phyloP scores from a whole-genome alignment of 2,329 filamentous ascomycete species.

The Botryosphaeria agaves region DNA sequence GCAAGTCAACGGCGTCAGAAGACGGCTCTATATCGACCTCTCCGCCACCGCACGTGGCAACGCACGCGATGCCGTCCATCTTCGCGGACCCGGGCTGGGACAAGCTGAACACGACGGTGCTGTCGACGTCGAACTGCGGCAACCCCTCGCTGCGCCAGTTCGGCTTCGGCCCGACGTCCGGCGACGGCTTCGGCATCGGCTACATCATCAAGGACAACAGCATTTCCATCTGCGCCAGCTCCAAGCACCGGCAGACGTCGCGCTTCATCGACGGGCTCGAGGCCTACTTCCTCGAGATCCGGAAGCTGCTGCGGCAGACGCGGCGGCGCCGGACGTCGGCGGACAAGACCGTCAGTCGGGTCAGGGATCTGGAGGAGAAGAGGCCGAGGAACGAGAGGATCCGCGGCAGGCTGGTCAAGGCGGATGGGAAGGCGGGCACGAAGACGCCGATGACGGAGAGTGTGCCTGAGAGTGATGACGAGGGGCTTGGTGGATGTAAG shows the following conservation, averaged over 20 bases:
- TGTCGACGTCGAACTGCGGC: conserved; percentile 97
- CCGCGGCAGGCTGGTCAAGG: conserved; percentile 50
- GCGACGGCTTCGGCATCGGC: conserved; percentile 89
- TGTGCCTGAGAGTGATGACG: conserved; percentile 59
- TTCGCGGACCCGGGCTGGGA: conserved; percentile 90
- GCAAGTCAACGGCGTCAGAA: conserved; percentile 30
- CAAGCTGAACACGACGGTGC: conserved; percentile 80
- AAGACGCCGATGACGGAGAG: conserved; percentile 53
- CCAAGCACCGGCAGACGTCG: conserved; percentile 84
- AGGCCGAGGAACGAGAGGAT: conserved; percentile 28
- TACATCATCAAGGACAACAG: conserved; percentile 97
- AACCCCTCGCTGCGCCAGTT: conserved; percentile 92
- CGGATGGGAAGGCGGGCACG: conserved; percentile 27
- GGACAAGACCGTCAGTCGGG: conserved; percentile 37
- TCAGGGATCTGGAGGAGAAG: conserved; percentile 41
- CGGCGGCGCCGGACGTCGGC: conserved; percentile 35
- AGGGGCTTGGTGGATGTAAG: conserved; percentile 87
- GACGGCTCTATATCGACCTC: conserved; percentile 30
- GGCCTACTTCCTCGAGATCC: conserved; percentile 77
- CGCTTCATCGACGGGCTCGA: conserved; percentile 83
- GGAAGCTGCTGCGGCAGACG: conserved; percentile 62
- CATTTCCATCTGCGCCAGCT: conserved; percentile 80
- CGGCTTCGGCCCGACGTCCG: conserved; percentile 87
- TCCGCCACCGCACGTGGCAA: conserved; percentile 29
- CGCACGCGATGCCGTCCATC: conserved; percentile 49